These are phyloP conservation scores for Thielaviopsis punctulata DNA, from an alignment of 2,329 filamentous ascomycete species.

Conservation along the genomic window DNA sequence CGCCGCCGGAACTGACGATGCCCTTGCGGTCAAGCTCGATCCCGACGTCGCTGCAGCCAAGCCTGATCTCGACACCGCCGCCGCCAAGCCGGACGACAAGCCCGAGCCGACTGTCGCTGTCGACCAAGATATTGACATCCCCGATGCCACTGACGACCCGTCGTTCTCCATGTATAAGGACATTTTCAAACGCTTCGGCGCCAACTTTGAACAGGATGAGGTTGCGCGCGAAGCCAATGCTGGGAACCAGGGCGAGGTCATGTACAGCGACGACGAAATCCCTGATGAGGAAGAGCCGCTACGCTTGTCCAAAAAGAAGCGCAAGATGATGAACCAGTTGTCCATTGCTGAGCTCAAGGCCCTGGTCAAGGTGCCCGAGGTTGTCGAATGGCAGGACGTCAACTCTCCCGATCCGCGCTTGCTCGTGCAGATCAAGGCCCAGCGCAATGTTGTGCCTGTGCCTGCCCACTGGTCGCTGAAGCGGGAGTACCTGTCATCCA, in stretches of 20 bases:
- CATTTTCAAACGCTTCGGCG: conserved; percentile 66
- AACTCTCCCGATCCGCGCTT: conserved; percentile 78
- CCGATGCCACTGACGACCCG: conserved; percentile 44
- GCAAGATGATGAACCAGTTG: conserved; percentile 78
- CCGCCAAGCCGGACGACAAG: conserved; percentile 7
- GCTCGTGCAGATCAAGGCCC: conserved; percentile 85
- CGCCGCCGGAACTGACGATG: neutral
- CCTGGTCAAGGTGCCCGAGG: conserved; percentile 73
- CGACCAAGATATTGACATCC: conserved; percentile 20
- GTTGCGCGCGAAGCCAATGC: conserved; percentile 46
- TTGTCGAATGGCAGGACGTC: conserved; percentile 95
- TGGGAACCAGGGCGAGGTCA: conserved; percentile 69
- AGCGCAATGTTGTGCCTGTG: conserved; percentile 89
- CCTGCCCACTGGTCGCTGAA: conserved; percentile 91
- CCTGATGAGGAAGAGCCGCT: conserved; percentile 59
- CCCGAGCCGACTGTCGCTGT: conserved; percentile 3
- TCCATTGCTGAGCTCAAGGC: conserved; percentile 93
- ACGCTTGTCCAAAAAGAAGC: conserved; percentile 75
- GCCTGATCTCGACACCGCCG: too few species aligned
- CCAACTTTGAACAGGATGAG: conserved; percentile 43
- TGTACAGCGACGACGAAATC: conserved; percentile 70
- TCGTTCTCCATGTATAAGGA: conserved; percentile 70
- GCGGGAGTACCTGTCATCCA: conserved; percentile 90
- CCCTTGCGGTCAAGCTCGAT: neutral
- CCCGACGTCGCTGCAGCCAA: conserved; percentile 6